Percentiles rank a stretch among this genome's conserved stretches.
Conservation (phyloP, 2,329 filamentous ascomycete species). For the Xylaria sp. region DNA sequence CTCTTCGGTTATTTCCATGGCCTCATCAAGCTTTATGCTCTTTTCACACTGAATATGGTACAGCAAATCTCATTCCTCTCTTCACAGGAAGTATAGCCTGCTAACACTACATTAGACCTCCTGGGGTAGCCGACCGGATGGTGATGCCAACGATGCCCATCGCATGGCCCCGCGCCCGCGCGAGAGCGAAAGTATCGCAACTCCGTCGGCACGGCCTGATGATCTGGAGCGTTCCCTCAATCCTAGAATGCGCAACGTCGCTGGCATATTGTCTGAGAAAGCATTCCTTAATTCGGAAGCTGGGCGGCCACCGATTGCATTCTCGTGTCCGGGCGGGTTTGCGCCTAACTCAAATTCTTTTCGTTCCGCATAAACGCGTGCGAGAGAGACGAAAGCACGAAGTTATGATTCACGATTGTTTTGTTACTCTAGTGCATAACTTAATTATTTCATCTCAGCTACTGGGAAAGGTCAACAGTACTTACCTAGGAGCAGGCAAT, state of each 20-base stretch:
- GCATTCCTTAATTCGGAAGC: conserved; percentile 36
- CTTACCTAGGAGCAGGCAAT: conserved; percentile 38
- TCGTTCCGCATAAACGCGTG: conserved; percentile 16
- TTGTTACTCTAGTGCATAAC: conserved; percentile 38
- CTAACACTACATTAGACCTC: conserved; percentile 74
- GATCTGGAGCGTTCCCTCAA: conserved; percentile 46
- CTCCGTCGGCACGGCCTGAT: conserved; percentile 49
- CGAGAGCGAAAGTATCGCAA: conserved; percentile 52
- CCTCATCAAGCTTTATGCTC: conserved; percentile 89
- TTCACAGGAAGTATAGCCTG: conserved; percentile 10
- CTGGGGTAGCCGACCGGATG: conserved; percentile 93
- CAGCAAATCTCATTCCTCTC: conserved; percentile 35
- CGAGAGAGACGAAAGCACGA: conserved; percentile 35
- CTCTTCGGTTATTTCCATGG: conserved; percentile 94
- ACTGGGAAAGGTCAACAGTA: conserved; percentile 45
- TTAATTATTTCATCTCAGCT: conserved; percentile 35
- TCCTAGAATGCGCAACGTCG: conserved; percentile 35
- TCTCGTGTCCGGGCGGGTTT: conserved; percentile 29
- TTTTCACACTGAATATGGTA: conserved; percentile 86
- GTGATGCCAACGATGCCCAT: conserved; percentile 82
- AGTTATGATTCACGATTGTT: conserved; percentile 47
- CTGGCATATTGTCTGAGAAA: conserved; percentile 42
- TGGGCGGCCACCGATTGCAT: conserved; percentile 40
- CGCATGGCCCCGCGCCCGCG: conserved; percentile 68
- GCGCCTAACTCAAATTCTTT: conserved; percentile 15